These are phyloP conservation scores for Botrytis aclada DNA, from an alignment of 2,329 filamentous ascomycete genomes.

Conservation along the genomic window DNA sequence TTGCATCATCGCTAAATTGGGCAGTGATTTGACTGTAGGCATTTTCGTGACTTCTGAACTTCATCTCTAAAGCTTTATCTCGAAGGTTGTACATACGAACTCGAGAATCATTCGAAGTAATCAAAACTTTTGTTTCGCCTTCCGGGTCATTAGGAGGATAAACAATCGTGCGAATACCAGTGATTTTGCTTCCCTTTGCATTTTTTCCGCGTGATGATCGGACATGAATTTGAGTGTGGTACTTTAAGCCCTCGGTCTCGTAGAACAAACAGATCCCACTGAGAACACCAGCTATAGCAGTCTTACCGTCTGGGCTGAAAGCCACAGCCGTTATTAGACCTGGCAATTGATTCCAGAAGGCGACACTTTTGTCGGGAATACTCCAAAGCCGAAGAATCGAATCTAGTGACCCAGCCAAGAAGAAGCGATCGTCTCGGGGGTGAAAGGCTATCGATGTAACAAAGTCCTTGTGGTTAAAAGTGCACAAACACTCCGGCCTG, in stretches of 20 bases:
- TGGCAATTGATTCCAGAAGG: constrained; percentile 70
- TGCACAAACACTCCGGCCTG: constrained; percentile 80
- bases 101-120: constrained; percentile 93
- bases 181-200: constrained; percentile 95
- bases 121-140: constrained; percentile 72
- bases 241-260: constrained; percentile 85
- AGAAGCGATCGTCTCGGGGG: constrained; percentile 92
- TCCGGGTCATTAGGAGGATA: constrained; percentile 55
- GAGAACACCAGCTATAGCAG: constrained; percentile 82
- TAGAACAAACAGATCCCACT: constrained; percentile 87
- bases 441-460: constrained; percentile 95
- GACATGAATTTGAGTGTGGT: constrained; percentile 85
- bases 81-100: constrained; percentile 85
- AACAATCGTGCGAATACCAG: constrained; percentile 76
- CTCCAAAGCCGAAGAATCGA: constrained; percentile 89
- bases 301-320: constrained; percentile 89
- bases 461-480: constrained; percentile 92
- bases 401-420: constrained; percentile 89
- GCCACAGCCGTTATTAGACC: constrained; percentile 93
- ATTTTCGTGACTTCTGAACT: constrained; percentile 90
- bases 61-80: constrained; percentile 81
- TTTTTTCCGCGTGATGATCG: constrained; percentile 89
- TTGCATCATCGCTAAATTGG: constrained; percentile 80
- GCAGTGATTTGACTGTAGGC: constrained; percentile 86
- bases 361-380: constrained; percentile 92